Percentiles rank a stretch among this genome's conserved stretches.
Evolutionary conservation across 495 filamentous ascomycete species (phyloP).

Genomic region (Trichoderma asperelloides): DNA sequence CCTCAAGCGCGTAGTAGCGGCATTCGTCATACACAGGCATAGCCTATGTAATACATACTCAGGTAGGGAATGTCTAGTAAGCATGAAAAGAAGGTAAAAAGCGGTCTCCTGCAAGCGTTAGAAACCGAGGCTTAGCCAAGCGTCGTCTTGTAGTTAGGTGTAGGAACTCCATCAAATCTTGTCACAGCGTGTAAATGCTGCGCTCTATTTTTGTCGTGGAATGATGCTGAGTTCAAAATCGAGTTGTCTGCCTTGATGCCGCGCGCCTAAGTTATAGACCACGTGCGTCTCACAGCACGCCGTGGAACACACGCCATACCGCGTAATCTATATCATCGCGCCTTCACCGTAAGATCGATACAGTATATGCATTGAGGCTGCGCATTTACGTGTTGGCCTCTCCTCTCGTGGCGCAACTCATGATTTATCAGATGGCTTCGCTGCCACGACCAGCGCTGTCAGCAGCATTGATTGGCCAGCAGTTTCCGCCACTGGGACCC

Average conservation of each 20-base stretch:
- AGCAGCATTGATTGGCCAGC: slow-evolving; percentile 6
- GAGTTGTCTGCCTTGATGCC: neutral
- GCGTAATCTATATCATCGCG: neutral
- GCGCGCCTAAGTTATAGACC: neutral
- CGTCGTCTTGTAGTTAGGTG: too few species aligned
- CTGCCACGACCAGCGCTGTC: neutral
- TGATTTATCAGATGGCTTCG: neutral
- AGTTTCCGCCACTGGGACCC: neutral
- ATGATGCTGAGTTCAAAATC: neutral
- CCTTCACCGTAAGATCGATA: neutral
- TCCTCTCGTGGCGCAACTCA: neutral
- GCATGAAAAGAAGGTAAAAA: too few species aligned
- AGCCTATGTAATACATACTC: too few species aligned
- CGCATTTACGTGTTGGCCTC: neutral
- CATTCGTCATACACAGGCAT: too few species aligned
- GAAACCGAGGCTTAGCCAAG: too few species aligned
- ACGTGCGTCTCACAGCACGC: neutral
- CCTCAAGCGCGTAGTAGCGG: too few species aligned
- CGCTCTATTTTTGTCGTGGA: neutral
- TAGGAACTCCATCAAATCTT: neutral
- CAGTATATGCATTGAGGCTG: neutral
- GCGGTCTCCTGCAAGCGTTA: too few species aligned
- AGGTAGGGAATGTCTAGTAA: too few species aligned
- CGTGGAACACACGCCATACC: neutral
- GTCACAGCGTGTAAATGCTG: neutral